Conservation (phyloP, 1,284 basidiomycete genomes). For the Trichosporon faecale region DNA sequence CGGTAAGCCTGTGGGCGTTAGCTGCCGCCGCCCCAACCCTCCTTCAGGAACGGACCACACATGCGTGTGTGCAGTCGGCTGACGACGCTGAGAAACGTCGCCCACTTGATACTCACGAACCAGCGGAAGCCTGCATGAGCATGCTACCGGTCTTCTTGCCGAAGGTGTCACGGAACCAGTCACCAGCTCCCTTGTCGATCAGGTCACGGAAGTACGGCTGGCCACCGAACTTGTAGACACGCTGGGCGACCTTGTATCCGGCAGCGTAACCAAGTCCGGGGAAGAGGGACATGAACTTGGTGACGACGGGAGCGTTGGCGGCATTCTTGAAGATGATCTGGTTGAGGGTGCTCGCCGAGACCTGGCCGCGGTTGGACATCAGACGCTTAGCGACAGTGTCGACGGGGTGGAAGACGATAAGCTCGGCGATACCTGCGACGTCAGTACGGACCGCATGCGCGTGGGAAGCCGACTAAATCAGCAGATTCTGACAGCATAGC, state of each 20-base stretch:
- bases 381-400: conserved; percentile 96
- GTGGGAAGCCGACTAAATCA: too few relatives aligned
- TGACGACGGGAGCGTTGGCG: conserved; percentile 65
- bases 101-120: conserved; percentile 62
- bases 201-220: conserved; percentile 97
- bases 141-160: conserved; percentile 96
- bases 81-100: not conserved
- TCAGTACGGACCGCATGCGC: conserved; percentile 1
- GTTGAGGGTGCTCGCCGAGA: conserved; percentile 63
- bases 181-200: conserved; percentile 72
- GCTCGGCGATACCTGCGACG: conserved; percentile 79
- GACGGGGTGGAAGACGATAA: conserved; percentile 84
- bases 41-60: not conserved
- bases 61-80: not conserved
- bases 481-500: not conserved
- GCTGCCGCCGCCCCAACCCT: not conserved
- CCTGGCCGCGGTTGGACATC: conserved; percentile 91
- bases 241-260: conserved; percentile 91
- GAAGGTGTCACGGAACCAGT: conserved; percentile 74
- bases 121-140: conserved; percentile 92
- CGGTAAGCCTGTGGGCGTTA: conserved; percentile 68
- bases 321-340: conserved; percentile 84
- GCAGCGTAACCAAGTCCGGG: conserved; percentile 97
- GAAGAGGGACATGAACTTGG: conserved; percentile 85
- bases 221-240: conserved; percentile 97